phyloP scores from a whole-genome alignment of 805 yeast genomes.

The Kazachstania taianensis region DNA sequence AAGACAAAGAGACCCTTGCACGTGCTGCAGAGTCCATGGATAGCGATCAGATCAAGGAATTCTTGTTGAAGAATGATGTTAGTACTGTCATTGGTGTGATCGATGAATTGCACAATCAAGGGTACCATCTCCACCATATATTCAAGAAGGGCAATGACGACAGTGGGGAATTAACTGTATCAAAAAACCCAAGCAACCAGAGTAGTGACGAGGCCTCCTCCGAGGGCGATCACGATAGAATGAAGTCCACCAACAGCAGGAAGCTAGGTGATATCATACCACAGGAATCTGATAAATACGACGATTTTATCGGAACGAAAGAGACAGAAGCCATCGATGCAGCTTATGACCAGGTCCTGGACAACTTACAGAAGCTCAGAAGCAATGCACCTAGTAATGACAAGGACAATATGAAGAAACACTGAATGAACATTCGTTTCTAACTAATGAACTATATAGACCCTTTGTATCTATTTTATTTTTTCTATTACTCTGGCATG shows the following conservation, averaged over 20 bases:
- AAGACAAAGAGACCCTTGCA: conserved; percentile 19
- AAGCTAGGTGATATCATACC: conserved; percentile 2
- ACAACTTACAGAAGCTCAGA: conserved; percentile 30
- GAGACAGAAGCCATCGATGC: conserved; percentile 27
- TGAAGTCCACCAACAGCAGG: conserved; percentile 6
- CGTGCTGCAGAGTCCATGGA: conserved; percentile 26
- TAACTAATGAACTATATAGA: too few species aligned
- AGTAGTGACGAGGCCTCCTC: conserved; percentile 1
- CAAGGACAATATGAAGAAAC: too few species aligned
- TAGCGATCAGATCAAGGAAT: conserved; percentile 31
- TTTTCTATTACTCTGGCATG: too few species aligned
- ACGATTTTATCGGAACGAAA: conserved; percentile 8
- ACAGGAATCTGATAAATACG: conserved; percentile 2
- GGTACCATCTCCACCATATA: conserved; percentile 32
- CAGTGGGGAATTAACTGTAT: background rate
- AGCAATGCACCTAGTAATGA: too few species aligned
- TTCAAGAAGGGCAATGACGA: conserved; percentile 20
- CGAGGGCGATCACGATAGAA: background rate
- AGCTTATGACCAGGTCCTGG: conserved; percentile 35
- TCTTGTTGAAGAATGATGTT: conserved; percentile 31
- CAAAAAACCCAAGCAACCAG: background rate
- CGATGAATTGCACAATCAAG: conserved; percentile 32
- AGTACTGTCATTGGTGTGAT: conserved; percentile 31
- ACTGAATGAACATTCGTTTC: too few species aligned
- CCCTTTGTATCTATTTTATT: too few species aligned